Evolutionary conservation across 805 yeast species (phyloP), one percentile per base, ranked within the genome.

Genomic region (Cyberlindnera americana): DNA sequence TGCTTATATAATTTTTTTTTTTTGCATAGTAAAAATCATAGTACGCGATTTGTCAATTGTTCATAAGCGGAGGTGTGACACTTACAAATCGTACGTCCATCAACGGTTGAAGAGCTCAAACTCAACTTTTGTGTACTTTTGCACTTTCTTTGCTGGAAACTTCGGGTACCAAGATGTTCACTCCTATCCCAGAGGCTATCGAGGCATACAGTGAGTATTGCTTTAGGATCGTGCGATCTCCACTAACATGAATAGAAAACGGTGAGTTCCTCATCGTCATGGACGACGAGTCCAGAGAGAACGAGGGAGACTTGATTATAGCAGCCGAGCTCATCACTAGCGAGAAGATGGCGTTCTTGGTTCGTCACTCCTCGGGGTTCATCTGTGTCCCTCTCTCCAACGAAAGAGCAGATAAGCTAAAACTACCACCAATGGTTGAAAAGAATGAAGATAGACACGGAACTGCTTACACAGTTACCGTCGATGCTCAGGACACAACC

Each of bases 211-310:
- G 74, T 67, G 56, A 35, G 75, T 66, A 22, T 3, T n/a, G 9
- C 26, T 15, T 15, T 15, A 21, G 10, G 10, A 21, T 8, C 34
- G 5, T 12, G 4, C 12, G 4, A 11, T 10, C 17, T 11, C n/a
- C 16, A 37, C 41, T 45, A 43, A 44, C 44, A 14, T 33, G 29
- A 23, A 3, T 32, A 52, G 57, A 50, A 36, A 53, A 52, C 18
- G 59, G 60, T 27, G 59, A 88, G 61, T 89, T 91, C 56, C 70
- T 93, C 34, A 77, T 93, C 33, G 99, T 93, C n/a, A 84, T 93
- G 85, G 99, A 93, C 62, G 96, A 93, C 59, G 97, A 88, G 62
- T 75, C 75, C 57, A 80, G 99, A 53, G 99, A 93, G 63, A 93
- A 93, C 62, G 99, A 93, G 66, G 99, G 99, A 38, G 99, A 93